These are phyloP conservation scores for Psilocybe subaeruginosa DNA, from an alignment of 768 basidiomycete species.

Conservation along the genomic window DNA sequence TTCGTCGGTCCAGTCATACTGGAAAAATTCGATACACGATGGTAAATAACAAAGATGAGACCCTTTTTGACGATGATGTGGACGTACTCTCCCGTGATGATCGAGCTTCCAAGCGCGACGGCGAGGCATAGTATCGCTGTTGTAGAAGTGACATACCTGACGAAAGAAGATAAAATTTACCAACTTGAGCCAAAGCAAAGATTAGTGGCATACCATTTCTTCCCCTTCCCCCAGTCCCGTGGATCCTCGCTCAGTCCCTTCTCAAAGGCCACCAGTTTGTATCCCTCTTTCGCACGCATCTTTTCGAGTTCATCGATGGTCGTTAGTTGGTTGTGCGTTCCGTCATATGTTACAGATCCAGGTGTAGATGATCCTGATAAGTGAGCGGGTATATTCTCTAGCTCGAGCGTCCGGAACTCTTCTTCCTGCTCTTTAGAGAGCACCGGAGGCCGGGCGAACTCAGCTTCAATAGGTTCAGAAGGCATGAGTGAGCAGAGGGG, in stretches of 20 bases:
- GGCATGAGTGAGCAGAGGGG: conserved; percentile 23
- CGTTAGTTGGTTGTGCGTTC: background rate
- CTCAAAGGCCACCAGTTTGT: conserved; percentile 27
- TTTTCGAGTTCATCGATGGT: conserved; percentile 21
- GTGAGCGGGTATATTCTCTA: conserved; percentile 18
- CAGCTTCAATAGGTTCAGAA: conserved; percentile 34
- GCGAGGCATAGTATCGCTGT: conserved; percentile 39
- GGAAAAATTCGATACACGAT: background rate
- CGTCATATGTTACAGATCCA: conserved; percentile 1
- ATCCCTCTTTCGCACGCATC: conserved; percentile 23
- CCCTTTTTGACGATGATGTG: background rate
- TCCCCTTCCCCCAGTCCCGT: conserved; percentile 33
- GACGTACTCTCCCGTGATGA: conserved; percentile 44
- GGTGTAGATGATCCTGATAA: conserved; percentile 19
- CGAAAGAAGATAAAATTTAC: background rate
- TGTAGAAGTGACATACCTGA: conserved; percentile 38
- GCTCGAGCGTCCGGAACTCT: conserved; percentile 27
- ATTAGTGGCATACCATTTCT: conserved; percentile 35
- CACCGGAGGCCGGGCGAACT: conserved; percentile 26
- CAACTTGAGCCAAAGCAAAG: background rate
- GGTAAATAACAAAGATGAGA: background rate
- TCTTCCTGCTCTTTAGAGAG: conserved; percentile 30
- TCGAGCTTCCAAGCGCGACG: conserved; percentile 40
- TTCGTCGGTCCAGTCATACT: conserved; percentile 36
- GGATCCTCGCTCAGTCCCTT: conserved; percentile 36